These are phyloP conservation scores for Colletotrichum siamense DNA, from an alignment of 2,329 filamentous ascomycete genomes.

Conservation along the genomic window DNA sequence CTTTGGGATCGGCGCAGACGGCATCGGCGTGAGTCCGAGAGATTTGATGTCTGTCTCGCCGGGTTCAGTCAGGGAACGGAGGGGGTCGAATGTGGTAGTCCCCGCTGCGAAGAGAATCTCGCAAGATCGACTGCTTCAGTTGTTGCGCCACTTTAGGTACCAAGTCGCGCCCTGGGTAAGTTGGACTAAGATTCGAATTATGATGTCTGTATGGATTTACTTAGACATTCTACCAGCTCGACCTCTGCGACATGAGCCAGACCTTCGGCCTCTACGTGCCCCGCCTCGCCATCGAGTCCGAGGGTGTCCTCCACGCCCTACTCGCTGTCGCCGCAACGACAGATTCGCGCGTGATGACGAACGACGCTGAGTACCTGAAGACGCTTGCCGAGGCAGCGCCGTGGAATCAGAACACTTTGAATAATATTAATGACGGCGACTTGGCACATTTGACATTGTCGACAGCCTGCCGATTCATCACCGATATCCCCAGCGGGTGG, in stretches of 20 bases:
- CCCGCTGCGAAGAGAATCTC: background rate
- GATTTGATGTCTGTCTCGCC: slow-evolving; percentile 10
- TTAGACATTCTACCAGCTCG: slow-evolving; percentile 33
- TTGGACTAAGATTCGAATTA: background rate
- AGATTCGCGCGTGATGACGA: background rate
- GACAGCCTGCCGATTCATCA: slow-evolving; percentile 3
- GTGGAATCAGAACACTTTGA: background rate
- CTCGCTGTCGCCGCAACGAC: slow-evolving; percentile 23
- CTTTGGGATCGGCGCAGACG: background rate
- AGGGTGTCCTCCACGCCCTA: slow-evolving; percentile 29
- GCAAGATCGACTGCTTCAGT: slow-evolving; percentile 26
- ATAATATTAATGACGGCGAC: background rate
- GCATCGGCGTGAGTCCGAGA: background rate
- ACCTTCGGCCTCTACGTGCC: slow-evolving; percentile 44
- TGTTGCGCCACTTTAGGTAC: slow-evolving; percentile 49
- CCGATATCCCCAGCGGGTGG: background rate
- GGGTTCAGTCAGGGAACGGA: background rate
- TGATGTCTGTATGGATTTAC: background rate
- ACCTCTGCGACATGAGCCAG: slow-evolving; percentile 45
- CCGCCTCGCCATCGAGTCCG: slow-evolving; percentile 31
- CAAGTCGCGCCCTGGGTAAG: slow-evolving; percentile 50
- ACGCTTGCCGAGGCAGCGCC: background rate
- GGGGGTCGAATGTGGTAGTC: background rate
- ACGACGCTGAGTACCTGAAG: background rate
- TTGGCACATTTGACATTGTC: background rate